Evolutionary conservation across 2,329 filamentous ascomycete species (phyloP).

Genomic region (Thermochaetoides dissita): DNA sequence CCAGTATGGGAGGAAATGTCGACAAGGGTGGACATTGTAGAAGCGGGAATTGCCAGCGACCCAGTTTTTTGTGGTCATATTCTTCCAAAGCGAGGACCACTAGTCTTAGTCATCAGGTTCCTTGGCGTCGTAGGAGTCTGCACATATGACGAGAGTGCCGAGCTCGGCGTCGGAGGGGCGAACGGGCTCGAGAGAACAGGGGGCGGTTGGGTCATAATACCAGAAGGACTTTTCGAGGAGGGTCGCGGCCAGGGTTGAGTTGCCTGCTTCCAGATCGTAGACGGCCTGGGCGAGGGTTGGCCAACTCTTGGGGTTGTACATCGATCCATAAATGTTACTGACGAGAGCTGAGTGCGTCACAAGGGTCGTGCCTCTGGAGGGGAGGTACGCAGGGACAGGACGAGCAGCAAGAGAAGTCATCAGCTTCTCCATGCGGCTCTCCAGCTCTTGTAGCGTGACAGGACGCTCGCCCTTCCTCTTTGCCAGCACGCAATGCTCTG

Average conservation of each 20-base stretch:
- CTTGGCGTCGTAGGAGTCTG: constrained; percentile 31
- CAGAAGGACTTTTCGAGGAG: constrained; percentile 26
- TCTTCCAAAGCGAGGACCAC: constrained; percentile 32
- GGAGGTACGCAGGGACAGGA: constrained; percentile 26
- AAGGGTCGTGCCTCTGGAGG: constrained; percentile 27
- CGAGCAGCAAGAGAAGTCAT: constrained; percentile 24
- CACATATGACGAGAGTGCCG: constrained; percentile 28
- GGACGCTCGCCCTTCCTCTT: constrained; percentile 12
- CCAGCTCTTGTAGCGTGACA: constrained; percentile 22
- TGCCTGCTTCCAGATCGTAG: constrained; percentile 29
- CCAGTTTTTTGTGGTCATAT: constrained; percentile 32
- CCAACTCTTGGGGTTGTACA: constrained; percentile 32
- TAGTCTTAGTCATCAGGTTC: constrained; percentile 27
- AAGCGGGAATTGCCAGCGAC: constrained; percentile 34
- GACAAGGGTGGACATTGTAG: constrained; percentile 29
- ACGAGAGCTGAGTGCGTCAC: constrained; percentile 32
- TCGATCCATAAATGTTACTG: constrained; percentile 23
- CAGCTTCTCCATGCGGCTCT: constrained; percentile 25
- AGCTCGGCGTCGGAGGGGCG: constrained; percentile 27
- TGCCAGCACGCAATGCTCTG: constrained; percentile 30
- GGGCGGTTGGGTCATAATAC: constrained; percentile 27
- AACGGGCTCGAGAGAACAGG: constrained; percentile 16
- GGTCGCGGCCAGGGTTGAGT: constrained; percentile 27
- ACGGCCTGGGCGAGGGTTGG: constrained; percentile 28
- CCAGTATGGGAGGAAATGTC: constrained; percentile 32